These are phyloP conservation scores for Marasmius sp. DNA, from an alignment of 1,284 basidiomycete species.

Conservation along the genomic window DNA sequence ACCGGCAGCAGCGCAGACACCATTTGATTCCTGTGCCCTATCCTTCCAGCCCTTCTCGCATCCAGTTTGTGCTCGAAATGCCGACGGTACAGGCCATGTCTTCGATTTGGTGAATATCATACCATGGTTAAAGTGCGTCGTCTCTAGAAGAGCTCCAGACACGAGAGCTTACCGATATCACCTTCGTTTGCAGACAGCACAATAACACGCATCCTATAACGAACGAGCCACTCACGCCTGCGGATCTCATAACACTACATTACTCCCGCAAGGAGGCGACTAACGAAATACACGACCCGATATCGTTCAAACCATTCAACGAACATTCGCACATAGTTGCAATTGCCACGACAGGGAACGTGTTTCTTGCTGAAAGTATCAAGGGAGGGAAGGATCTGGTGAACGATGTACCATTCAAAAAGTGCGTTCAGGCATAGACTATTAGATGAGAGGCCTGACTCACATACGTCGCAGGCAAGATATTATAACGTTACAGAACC, in stretches of 20 bases:
- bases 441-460: neutral
- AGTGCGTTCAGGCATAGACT: constrained; percentile 43
- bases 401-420: constrained; percentile 83
- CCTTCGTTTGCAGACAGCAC: constrained; percentile 53
- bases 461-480: constrained; percentile 59
- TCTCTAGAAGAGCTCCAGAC: constrained; percentile 1
- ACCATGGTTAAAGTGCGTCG: constrained; percentile 88
- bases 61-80: constrained; percentile 84
- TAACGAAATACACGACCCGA: constrained; percentile 86
- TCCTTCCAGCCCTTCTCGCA: constrained; percentile 90
- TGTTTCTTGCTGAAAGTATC: constrained; percentile 87
- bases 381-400: constrained; percentile 88
- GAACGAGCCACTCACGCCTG: constrained; percentile 74
- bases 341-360: constrained; percentile 88
- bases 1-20: constrained; percentile 61
- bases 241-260: constrained; percentile 85
- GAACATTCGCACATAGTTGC: constrained; percentile 92
- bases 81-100: constrained; percentile 72
- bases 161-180: constrained; percentile 9
- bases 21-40: constrained; percentile 91
- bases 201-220: constrained; percentile 85
- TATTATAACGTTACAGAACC: constrained; percentile 90
- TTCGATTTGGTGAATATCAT: constrained; percentile 68
- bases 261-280: constrained; percentile 79
- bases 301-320: constrained; percentile 91